phyloP scores from a whole-genome alignment of 2,329 filamentous ascomycete genomes.

The Ophiostoma ips region DNA sequence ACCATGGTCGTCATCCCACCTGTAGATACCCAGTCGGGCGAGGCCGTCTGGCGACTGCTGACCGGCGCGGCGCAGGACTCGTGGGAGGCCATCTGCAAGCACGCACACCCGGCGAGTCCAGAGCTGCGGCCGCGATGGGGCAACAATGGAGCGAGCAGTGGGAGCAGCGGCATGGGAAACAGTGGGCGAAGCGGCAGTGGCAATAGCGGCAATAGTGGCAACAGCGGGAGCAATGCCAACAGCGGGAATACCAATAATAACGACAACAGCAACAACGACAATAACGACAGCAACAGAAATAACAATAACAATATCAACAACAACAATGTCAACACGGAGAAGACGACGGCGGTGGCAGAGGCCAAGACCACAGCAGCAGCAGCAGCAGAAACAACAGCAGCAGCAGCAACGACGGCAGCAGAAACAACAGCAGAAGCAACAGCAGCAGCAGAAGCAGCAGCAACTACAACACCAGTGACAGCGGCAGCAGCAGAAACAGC shows the following conservation, averaged over 20 bases:
- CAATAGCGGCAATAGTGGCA: background rate
- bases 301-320: background rate
- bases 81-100: conserved; percentile 10
- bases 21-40: background rate
- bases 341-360: background rate
- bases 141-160: background rate
- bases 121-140: background rate
- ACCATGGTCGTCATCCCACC: conserved; percentile 10
- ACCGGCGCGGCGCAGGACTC: conserved; percentile 1
- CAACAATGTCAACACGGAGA: background rate
- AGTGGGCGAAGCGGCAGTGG: no score
- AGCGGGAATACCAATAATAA: background rate
- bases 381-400: background rate
- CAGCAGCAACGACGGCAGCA: background rate
- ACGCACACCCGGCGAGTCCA: background rate
- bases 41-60: conserved; percentile 4
- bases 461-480: background rate
- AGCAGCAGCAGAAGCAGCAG: background rate
- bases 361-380: background rate
- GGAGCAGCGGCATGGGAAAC: background rate
- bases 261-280: background rate
- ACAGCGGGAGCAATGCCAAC: background rate
- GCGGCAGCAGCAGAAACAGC: background rate
- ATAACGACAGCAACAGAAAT: background rate
- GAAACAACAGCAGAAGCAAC: background rate